A percentile compares a stretch with the other conserved stretches of the same genome.
phyloP scores from a whole-genome alignment of 257 asterid genomes.

The Echium plantagineum region DNA sequence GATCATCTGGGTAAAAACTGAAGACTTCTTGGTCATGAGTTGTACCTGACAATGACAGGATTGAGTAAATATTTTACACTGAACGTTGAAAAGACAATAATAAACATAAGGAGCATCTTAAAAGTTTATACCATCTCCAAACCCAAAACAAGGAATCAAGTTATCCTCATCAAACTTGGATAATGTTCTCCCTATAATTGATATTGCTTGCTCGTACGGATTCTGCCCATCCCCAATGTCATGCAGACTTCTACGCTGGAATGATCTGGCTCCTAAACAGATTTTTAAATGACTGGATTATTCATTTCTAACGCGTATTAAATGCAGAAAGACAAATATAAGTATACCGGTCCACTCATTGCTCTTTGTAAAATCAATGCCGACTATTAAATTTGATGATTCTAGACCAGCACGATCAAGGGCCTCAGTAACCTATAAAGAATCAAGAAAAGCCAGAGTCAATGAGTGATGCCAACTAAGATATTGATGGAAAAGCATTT shows the following conservation, averaged over 20 bases:
- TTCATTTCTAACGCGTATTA: not conserved
- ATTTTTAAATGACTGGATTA: not conserved
- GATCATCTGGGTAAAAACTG: not conserved
- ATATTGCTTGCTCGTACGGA: not conserved
- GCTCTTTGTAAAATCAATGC: conserved; percentile 97
- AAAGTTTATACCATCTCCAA: not conserved
- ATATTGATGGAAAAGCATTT: no score
- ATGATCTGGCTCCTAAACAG: not conserved
- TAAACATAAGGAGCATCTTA: not conserved
- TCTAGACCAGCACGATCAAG: conserved; percentile 93
- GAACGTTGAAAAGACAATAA: not conserved
- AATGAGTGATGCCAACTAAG: not conserved
- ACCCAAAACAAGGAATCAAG: not conserved
- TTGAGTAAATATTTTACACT: not conserved
- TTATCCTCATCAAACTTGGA: not conserved
- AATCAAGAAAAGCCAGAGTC: not conserved
- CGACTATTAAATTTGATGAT: conserved; percentile 88
- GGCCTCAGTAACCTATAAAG: conserved; percentile 70
- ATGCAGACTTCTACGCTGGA: not conserved
- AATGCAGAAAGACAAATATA: not conserved
- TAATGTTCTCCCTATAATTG: not conserved
- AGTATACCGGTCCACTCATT: conserved; percentile 89
- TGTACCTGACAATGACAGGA: not conserved
- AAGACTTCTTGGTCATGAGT: not conserved
- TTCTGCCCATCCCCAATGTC: not conserved